Percentiles rank a stretch among this genome's conserved stretches.
Evolutionary conservation across 2,329 filamentous ascomycete species (phyloP).

Genomic region (Talaromyces sp.): DNA sequence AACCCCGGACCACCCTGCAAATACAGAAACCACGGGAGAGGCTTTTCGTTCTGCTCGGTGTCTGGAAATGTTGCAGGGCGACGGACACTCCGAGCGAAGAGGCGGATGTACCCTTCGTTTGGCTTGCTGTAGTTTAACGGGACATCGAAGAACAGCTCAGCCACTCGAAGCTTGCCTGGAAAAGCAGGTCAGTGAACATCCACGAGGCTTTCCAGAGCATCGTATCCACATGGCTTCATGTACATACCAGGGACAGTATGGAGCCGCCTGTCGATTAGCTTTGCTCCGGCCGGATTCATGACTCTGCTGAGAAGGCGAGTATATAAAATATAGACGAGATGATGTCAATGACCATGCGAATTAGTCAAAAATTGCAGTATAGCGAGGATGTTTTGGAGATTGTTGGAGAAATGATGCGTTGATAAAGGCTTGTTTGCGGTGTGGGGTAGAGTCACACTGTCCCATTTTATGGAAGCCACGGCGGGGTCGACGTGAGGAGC

Average conservation of each 20-base stretch:
- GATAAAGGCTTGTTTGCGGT: background rate
- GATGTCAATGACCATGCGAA: background rate
- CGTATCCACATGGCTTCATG: constrained; percentile 15
- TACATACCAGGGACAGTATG: constrained; percentile 39
- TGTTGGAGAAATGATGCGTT: constrained; percentile 5
- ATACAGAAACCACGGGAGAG: constrained; percentile 65
- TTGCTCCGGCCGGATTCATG: constrained; percentile 33
- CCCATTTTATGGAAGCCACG: background rate
- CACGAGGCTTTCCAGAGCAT: background rate
- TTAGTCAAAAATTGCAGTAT: background rate
- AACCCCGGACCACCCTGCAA: constrained; percentile 85
- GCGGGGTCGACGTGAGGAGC: constrained; percentile 7
- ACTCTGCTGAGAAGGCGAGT: background rate
- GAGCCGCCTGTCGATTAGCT: constrained; percentile 38
- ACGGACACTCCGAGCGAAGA: constrained; percentile 75
- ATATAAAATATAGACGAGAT: background rate
- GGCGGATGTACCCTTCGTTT: constrained; percentile 59
- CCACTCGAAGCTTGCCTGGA: constrained; percentile 69
- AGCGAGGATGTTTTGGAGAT: constrained; percentile 4
- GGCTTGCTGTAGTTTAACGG: constrained; percentile 73
- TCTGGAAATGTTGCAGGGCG: constrained; percentile 56
- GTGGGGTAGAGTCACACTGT: constrained; percentile 1
- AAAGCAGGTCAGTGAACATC: background rate
- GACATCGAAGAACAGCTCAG: constrained; percentile 83
- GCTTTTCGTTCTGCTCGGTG: constrained; percentile 44